Conservation (phyloP, 495 filamentous ascomycete genomes). For the Aeminium ludgeri region DNA sequence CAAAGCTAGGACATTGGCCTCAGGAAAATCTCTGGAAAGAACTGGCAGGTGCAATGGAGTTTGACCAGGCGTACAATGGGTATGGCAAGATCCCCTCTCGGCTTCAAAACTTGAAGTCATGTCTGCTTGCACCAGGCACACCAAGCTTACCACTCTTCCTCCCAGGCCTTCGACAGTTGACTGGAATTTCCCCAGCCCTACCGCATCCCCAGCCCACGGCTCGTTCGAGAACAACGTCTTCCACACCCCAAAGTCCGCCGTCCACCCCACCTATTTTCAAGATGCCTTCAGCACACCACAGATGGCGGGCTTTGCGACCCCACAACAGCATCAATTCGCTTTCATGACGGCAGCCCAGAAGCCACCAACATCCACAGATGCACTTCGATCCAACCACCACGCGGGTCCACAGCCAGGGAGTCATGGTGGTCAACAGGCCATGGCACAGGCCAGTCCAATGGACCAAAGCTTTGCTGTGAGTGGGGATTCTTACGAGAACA, state of each 20-base stretch:
- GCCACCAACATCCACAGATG: slow-evolving; percentile 16
- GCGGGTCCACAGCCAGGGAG: slow-evolving; percentile 2
- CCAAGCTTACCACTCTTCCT: slow-evolving; percentile 4
- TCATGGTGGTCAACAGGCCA: slow-evolving; percentile 3
- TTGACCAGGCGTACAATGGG: slow-evolving; percentile 11
- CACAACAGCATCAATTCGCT: slow-evolving; percentile 19
- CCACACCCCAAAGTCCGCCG: slow-evolving; percentile 22
- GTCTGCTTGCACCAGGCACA: background rate
- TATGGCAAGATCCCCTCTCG: background rate
- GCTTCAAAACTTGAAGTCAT: background rate
- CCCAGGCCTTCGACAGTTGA: too few species aligned
- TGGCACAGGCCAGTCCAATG: slow-evolving; percentile 30
- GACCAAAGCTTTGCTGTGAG: slow-evolving; percentile 24
- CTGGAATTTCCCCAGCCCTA: slow-evolving; percentile 27
- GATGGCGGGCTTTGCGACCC: slow-evolving; percentile 21
- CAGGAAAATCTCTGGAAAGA: too few species aligned
- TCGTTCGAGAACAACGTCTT: slow-evolving; percentile 16
- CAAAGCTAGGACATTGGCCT: too few species aligned
- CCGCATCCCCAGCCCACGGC: slow-evolving; percentile 21
- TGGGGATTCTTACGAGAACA: background rate
- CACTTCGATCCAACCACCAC: slow-evolving; percentile 9
- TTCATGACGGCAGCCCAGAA: slow-evolving; percentile 17
- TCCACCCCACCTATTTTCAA: slow-evolving; percentile 23
- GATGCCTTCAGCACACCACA: slow-evolving; percentile 27
- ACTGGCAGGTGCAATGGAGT: slow-evolving; percentile 12